Base-by-base conservation (phyloP, 768 basidiomycete species). In the Boletus huronensis region DNA sequence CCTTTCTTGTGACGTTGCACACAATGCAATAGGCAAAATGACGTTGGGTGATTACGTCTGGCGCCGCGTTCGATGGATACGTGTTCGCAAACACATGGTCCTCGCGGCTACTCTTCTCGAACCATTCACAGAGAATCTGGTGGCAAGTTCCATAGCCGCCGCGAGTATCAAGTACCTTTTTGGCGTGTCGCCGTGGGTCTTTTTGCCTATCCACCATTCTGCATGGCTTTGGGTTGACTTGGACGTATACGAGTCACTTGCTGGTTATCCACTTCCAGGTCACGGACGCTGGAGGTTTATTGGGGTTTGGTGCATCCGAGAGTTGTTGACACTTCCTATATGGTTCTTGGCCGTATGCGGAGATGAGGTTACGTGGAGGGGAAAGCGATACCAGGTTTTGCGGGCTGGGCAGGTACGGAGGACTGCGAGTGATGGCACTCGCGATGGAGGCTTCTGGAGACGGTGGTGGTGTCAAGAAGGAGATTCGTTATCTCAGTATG, bases 81-180 rank as follows among this genome's bases (percentile, higher is more conserved):
- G 97, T 41, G 96, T 98, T 31, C 83, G 97, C 49, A 98, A 95
- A 70, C 85, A 85, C 64, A 98, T 98, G 93, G 88, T 91, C 8
- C 69, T 91, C 39, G 77, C 81, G 9, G 95, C 94, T 17, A 98
- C 94, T 1, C 52, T 98, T 50, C 61, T 90, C 19, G 97, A 99
- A 69, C 97, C 97, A 2, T 84, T 98, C 67, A 97, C 94, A 17
- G 97, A 99, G 72, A 85, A 83, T 41, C 70, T 97, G 38, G 70
- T 93, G 26, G 75, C 87, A 31, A 86, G 89, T 31, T 54, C 80
- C 26, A 79, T 95, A 53, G 83, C 82, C 21, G 77, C 82, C 26
- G 71, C 78, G 48, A 82, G 86, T 52, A 64, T 84, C 47, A 66
- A 69, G 28, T 75, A 78, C 51, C 72, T 87, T 29, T 77, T 78